Evolutionary conservation across 495 filamentous ascomycete genomes (phyloP).

Genomic region (Lasiosphaeria hispida): DNA sequence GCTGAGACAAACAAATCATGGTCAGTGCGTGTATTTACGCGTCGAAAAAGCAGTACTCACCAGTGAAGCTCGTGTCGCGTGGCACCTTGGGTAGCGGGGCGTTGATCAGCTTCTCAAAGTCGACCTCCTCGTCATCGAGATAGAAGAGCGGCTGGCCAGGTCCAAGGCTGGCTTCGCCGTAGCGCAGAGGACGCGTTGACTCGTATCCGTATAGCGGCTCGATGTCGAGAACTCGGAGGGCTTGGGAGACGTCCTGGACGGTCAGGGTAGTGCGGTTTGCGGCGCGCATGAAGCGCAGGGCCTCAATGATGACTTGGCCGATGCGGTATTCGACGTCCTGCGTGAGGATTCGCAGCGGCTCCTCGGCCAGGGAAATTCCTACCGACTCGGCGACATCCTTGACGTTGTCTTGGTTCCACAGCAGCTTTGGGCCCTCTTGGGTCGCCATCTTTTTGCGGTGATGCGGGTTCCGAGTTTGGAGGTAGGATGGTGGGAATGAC

Average conservation of each 20-base stretch:
- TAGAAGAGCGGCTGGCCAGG: conserved; percentile 96
- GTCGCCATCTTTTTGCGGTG: conserved; percentile 22
- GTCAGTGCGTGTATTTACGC: neutral
- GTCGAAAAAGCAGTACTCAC: conserved; percentile 43
- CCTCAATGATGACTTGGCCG: conserved; percentile 86
- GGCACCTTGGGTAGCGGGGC: conserved; percentile 91
- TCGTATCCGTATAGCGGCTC: conserved; percentile 97
- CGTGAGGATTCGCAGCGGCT: conserved; percentile 77
- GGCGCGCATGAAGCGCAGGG: conserved; percentile 91
- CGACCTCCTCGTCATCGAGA: conserved; percentile 96
- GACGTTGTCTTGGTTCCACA: conserved; percentile 97
- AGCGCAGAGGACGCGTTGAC: conserved; percentile 77
- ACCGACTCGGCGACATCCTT: conserved; percentile 93
- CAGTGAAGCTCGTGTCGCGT: conserved; percentile 85
- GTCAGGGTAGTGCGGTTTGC: conserved; percentile 76
- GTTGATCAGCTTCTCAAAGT: conserved; percentile 98
- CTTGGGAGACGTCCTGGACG: conserved; percentile 81
- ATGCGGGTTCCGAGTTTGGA: no score
- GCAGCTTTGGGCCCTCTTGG: conserved; percentile 39
- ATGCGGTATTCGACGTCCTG: conserved; percentile 95
- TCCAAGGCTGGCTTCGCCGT: conserved; percentile 89
- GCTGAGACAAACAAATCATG: conserved; percentile 45
- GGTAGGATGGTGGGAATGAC: no score
- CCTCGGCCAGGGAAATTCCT: conserved; percentile 77
- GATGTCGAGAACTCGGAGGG: conserved; percentile 79